Evolutionary conservation across 108 stramenopile species (phyloP), one percentile per base, ranked within the genome.

Genomic region (Cyclotella choctawhatcheeana): DNA sequence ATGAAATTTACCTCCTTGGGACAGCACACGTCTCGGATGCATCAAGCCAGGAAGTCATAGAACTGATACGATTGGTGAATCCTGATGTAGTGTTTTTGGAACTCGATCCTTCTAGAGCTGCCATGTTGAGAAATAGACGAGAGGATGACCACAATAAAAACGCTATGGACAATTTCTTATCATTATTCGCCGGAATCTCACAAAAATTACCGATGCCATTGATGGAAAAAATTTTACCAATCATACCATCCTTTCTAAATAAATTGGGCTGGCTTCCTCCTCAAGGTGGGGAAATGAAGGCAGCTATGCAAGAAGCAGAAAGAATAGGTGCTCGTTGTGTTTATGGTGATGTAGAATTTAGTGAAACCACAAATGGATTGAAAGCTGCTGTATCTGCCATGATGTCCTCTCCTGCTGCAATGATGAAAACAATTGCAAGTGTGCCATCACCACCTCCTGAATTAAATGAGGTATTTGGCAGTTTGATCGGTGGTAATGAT

Each of bases 1-100:
- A 60, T 44, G 58, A 69, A 61, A 69, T 76, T 1, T 76, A 69
- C 59, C 56, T 76, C n/a, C 33, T 76, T 2, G 74, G 74, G 6
- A 76, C 74, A 1, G 74, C 69, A 0, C 68, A 70, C 61, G 29
- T 76, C 2, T 48, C 47, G 12, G 33, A 69, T 13, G 59, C 58
- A 34, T 35, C 34, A 1, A 69, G 47, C 12, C 22, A 61, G 14
- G 67, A 48, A 17, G 68, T 70, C 12, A 20, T 32, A 12, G 31
- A 62, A 8, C 17, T 59, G 32, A 56, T 56, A 32, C 45, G 26
- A 24, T 32, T 59, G 1, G 69, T 76, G 34, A n/a, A 51, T 20
- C 69, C 69, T 29, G 24, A 58, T 7, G 33, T 33, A 31, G 32
- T 76, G 20, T 69, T 76, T 61, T n/a, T 76, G 31, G 69, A 76